Evolutionary conservation across 23 red algal species (phyloP).

Genomic region (Pyropia yezoensis): DNA sequence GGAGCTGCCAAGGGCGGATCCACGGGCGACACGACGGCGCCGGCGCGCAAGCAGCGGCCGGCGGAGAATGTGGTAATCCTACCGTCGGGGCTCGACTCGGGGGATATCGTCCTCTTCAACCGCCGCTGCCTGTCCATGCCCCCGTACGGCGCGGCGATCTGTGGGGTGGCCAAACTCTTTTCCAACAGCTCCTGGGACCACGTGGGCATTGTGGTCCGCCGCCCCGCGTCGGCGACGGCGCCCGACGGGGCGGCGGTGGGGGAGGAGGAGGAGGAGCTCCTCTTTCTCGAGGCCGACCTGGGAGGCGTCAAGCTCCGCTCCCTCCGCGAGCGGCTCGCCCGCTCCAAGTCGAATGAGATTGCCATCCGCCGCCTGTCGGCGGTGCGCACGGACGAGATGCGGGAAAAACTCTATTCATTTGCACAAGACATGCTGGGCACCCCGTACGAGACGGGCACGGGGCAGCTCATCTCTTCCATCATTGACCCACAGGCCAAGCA

Average conservation of each 20-base stretch:
- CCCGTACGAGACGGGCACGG: constrained; percentile 80
- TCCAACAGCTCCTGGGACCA: constrained; percentile 94
- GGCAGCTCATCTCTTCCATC: constrained; percentile 51
- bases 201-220: constrained; percentile 83
- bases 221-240: constrained; percentile 18
- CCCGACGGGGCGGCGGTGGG: constrained; percentile 1
- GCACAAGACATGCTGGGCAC: constrained; percentile 69
- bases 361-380: constrained; percentile 77
- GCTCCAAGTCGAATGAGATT: constrained; percentile 86
- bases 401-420: constrained; percentile 61
- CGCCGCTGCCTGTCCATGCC: constrained; percentile 80
- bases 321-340: constrained; percentile 64
- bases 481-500: constrained; percentile 85
- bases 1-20: no score
- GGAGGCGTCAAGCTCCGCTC: constrained; percentile 86
- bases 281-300: constrained; percentile 93
- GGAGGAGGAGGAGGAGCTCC: constrained; percentile 17
- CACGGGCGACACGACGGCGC: no score
- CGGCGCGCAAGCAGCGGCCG: no score
- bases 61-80: constrained; percentile 2
- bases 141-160: constrained; percentile 70
- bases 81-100: constrained; percentile 82
- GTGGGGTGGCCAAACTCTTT: constrained; percentile 70
- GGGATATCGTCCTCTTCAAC: constrained; percentile 98
- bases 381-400: constrained; percentile 66